These are phyloP conservation scores for Pyracantha coccinea DNA, from an alignment of 331 rosid species.

Conservation along the genomic window DNA sequence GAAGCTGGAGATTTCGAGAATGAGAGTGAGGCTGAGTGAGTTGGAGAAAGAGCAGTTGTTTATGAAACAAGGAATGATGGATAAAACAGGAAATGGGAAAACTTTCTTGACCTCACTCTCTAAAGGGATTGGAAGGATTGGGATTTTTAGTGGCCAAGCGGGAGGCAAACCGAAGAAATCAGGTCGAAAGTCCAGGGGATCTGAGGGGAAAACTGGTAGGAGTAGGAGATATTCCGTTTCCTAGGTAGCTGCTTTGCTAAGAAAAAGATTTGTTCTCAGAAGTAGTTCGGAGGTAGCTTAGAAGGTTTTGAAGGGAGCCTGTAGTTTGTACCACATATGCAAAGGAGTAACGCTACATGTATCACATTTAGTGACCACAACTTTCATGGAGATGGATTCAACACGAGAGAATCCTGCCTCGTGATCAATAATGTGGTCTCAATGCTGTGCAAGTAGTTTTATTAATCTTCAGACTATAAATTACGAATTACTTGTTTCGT, in stretches of 20 bases:
- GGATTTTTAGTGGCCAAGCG: conserved; percentile 54
- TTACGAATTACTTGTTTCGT: background rate
- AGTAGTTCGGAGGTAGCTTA: too few species aligned
- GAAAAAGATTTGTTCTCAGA: background rate
- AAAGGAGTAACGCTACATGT: background rate
- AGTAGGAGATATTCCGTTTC: conserved; percentile 68
- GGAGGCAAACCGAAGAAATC: conserved; percentile 56
- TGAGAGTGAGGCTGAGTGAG: conserved; percentile 87
- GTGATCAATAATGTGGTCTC: background rate
- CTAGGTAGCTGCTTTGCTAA: conserved; percentile 9
- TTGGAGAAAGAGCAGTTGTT: conserved; percentile 77
- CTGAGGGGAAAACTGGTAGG: conserved; percentile 66
- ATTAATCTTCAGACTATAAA: background rate
- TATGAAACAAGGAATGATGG: conserved; percentile 85
- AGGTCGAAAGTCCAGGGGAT: conserved; percentile 41
- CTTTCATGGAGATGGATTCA: background rate
- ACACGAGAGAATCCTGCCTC: background rate
- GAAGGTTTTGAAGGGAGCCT: background rate
- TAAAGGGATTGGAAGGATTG: conserved; percentile 74
- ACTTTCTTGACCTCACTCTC: conserved; percentile 73
- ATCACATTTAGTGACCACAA: background rate
- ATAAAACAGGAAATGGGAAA: conserved; percentile 53
- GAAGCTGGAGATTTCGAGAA: conserved; percentile 75
- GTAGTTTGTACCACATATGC: background rate
- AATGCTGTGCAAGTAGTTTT: background rate